Percentiles rank a stretch among this genome's conserved stretches.
These are phyloP conservation scores for Ailanthus altissimus DNA, from an alignment of 345 rosid genomes.

Conservation along the genomic window DNA sequence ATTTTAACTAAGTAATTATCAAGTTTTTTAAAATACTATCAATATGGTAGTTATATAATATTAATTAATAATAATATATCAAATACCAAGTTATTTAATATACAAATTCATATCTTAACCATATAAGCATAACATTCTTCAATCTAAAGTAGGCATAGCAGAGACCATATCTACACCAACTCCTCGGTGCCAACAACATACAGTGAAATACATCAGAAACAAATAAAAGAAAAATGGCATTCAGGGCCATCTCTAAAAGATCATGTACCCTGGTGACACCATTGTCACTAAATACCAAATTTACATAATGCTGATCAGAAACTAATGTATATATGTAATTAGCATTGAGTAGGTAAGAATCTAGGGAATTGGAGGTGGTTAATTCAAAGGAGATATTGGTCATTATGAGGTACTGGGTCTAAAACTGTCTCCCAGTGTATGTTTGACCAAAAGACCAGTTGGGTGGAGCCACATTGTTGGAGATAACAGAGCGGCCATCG, in stretches of 20 bases:
- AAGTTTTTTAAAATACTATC: no score
- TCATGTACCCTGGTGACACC: background rate
- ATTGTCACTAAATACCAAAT: constrained; percentile 3
- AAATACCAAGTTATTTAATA: no score
- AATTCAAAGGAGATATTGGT: background rate
- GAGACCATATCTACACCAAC: constrained; percentile 1
- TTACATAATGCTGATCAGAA: background rate
- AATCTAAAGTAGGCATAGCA: background rate
- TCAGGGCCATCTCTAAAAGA: constrained; percentile 6
- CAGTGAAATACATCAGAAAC: background rate
- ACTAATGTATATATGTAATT: background rate
- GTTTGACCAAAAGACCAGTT: constrained; percentile 33
- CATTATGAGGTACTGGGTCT: background rate
- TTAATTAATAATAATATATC: no score
- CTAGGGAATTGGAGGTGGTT: background rate
- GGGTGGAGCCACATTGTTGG: constrained; percentile 31
- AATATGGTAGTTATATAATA: no score
- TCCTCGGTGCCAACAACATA: background rate
- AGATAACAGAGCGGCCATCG: constrained; percentile 23
- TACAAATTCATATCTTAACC: no score
- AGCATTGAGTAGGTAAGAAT: background rate
- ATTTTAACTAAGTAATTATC: no score
- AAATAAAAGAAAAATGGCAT: background rate
- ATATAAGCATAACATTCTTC: background rate
- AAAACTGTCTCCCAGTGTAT: constrained; percentile 25